Percentiles rank a stretch among this genome's conserved stretches.
Evolutionary conservation across 2,329 filamentous ascomycete genomes (phyloP).

Genomic region (Sclerotinia trifoliorum): DNA sequence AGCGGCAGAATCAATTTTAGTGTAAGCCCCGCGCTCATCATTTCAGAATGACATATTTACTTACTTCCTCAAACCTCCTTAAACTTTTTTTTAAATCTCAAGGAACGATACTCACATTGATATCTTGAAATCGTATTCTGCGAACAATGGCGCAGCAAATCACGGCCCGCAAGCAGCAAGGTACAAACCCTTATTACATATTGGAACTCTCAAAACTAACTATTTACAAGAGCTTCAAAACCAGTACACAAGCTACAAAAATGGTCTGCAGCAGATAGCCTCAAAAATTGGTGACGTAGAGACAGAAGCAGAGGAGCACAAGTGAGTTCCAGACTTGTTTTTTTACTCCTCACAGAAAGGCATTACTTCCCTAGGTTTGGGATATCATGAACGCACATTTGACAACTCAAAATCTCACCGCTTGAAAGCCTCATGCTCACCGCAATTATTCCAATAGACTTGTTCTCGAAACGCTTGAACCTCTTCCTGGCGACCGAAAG

Average conservation of each 20-base stretch:
- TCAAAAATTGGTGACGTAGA: slow-evolving; percentile 97
- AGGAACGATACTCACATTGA: background rate
- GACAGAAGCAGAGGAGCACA: slow-evolving; percentile 96
- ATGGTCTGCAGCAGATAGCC: slow-evolving; percentile 82
- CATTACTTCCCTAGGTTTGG: background rate
- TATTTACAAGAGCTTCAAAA: slow-evolving; percentile 66
- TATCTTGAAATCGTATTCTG: background rate
- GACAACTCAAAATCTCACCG: slow-evolving; percentile 28
- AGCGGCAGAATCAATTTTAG: slow-evolving; percentile 18
- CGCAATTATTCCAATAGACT: slow-evolving; percentile 59
- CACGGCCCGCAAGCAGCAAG: slow-evolving; percentile 41
- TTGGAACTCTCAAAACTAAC: slow-evolving; percentile 21
- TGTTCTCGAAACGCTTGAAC: slow-evolving; percentile 86
- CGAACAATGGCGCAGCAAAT: slow-evolving; percentile 39
- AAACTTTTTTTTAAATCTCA: background rate
- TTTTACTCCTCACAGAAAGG: background rate
- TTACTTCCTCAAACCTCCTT: background rate
- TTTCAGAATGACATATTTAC: background rate
- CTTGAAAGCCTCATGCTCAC: slow-evolving; percentile 41
- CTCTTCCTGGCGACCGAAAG: slow-evolving; percentile 81
- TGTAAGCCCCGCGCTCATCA: slow-evolving; percentile 5
- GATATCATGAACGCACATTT: background rate
- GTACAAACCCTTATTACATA: slow-evolving; percentile 27
- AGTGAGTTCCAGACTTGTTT: slow-evolving; percentile 57
- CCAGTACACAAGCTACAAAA: slow-evolving; percentile 76